Evolutionary conservation across 164 flowering plant genomes (phyloP).

Genomic region (Nymphaea thermarum): DNA sequence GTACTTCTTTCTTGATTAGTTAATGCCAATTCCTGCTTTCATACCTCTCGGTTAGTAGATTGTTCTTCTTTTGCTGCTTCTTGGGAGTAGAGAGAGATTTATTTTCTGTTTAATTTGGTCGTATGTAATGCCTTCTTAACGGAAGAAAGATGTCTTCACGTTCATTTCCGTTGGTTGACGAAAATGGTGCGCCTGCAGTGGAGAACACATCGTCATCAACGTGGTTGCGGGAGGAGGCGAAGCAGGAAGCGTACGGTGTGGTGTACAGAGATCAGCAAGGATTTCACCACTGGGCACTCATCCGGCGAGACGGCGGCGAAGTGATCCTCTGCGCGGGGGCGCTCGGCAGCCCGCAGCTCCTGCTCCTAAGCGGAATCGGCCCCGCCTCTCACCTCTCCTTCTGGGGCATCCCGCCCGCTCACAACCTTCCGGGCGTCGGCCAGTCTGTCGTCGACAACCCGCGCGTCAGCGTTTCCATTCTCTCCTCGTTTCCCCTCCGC

Average conservation of each 20-base stretch:
- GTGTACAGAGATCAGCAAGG: slow-evolving; percentile 48
- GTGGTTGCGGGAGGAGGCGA: slow-evolving; percentile 1
- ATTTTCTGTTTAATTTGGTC: neutral
- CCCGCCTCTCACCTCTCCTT: slow-evolving; percentile 52
- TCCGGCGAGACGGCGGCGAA: slow-evolving; percentile 57
- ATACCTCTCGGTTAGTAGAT: too few relatives aligned
- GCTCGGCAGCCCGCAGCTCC: slow-evolving; percentile 78
- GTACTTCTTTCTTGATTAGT: too few relatives aligned
- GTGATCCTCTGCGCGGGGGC: slow-evolving; percentile 75
- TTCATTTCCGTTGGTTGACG: neutral
- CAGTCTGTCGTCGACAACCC: slow-evolving; percentile 70
- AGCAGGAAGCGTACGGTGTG: slow-evolving; percentile 39
- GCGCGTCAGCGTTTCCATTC: slow-evolving; percentile 52
- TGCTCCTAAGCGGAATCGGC: slow-evolving; percentile 77
- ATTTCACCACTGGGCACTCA: slow-evolving; percentile 55
- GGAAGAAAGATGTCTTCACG: neutral
- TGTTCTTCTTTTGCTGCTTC: neutral
- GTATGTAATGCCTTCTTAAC: neutral
- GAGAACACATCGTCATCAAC: neutral
- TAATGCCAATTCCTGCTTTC: too few relatives aligned
- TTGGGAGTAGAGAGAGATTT: neutral
- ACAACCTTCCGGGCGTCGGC: slow-evolving; percentile 54
- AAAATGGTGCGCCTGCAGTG: neutral
- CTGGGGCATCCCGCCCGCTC: slow-evolving; percentile 63
- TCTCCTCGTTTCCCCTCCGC: slow-evolving; percentile 49